Base-by-base conservation (phyloP, 371 early-diverging fungal species). In the Circinella umbellata region DNA sequence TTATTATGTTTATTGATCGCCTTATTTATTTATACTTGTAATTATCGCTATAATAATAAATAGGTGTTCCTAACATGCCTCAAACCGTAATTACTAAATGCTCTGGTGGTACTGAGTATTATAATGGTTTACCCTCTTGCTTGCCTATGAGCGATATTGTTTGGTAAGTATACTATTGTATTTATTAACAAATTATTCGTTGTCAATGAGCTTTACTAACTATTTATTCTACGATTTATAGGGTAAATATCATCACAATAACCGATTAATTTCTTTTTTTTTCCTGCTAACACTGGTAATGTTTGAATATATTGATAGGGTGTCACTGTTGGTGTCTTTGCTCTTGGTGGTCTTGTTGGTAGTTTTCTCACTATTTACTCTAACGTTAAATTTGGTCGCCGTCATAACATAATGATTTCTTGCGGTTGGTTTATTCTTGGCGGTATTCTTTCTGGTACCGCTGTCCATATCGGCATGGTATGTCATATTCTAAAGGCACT, bases 21-120 rank as follows among this genome's bases (percentile, higher is more conserved):
- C 34, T 46, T n/a, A 20, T 4, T 27, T 36, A 35, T n/a, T 48
- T n/a, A 47, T 51, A 34, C 10, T 27, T 46, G 61, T 61, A 59
- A n/a, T 37, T 37, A 48, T 60, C n/a, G 49, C 27, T n/a, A 15
- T 47, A 61, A 49, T 38, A 51, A 51, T 51, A 39, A 57, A n/a
- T 42, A 81, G 84, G 81, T 75, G 84, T 83, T 3, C 84, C 84
- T 4, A 83, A 83, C 47, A 81, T 83, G 84, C 84, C 84, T 39
- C 75, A 78, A 61, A 65, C 48, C 15, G 74, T 78, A 10, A 83
- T 83, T 13, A 74, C 74, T 46, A 66, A 65, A 18, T 83, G 84
- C 67, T 38, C 70, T 39, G 74, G 70, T 27, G 78, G 80, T 15
- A 73, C 73, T 9, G 54, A 63, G 10, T 60, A 64, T 42, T 60